These are phyloP conservation scores for Lichtheimia hyalospora DNA, from an alignment of 371 early-diverging fungal species.

Conservation along the genomic window DNA sequence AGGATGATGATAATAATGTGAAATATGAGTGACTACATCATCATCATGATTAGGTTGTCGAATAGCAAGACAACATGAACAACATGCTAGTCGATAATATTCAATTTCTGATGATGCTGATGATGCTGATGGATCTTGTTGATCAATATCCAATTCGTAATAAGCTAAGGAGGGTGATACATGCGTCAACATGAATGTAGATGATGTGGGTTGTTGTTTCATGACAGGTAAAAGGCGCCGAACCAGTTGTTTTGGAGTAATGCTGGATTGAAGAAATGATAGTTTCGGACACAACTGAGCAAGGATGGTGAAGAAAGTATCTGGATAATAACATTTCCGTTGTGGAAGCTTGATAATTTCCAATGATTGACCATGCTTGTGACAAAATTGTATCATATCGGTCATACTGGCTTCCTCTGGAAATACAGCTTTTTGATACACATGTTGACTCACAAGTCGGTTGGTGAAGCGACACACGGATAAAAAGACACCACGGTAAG, in stretches of 20 bases:
- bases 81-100: slow-evolving; percentile 28
- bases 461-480: slow-evolving; percentile 31
- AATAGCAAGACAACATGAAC: slow-evolving; percentile 32
- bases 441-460: slow-evolving; percentile 29
- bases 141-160: background rate
- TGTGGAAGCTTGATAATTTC: slow-evolving; percentile 41
- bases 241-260: slow-evolving; percentile 22
- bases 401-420: slow-evolving; percentile 22
- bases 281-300: slow-evolving; percentile 30
- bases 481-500: slow-evolving; percentile 16
- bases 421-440: slow-evolving; percentile 42
- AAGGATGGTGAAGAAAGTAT: slow-evolving; percentile 22
- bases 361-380: slow-evolving; percentile 32
- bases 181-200: slow-evolving; percentile 39
- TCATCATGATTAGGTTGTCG: slow-evolving; percentile 10
- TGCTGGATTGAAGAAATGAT: slow-evolving; percentile 33
- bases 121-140: background rate
- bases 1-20: slow-evolving; percentile 46
- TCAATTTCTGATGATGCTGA: background rate
- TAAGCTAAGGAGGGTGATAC: slow-evolving; percentile 12
- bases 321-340: slow-evolving; percentile 19
- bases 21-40: slow-evolving; percentile 31
- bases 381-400: slow-evolving; percentile 33
- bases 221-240: slow-evolving; percentile 8
- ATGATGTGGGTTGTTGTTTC: slow-evolving; percentile 3